phyloP scores from a whole-genome alignment of 805 yeast genomes.

The Metschnikowia lochheadii region DNA sequence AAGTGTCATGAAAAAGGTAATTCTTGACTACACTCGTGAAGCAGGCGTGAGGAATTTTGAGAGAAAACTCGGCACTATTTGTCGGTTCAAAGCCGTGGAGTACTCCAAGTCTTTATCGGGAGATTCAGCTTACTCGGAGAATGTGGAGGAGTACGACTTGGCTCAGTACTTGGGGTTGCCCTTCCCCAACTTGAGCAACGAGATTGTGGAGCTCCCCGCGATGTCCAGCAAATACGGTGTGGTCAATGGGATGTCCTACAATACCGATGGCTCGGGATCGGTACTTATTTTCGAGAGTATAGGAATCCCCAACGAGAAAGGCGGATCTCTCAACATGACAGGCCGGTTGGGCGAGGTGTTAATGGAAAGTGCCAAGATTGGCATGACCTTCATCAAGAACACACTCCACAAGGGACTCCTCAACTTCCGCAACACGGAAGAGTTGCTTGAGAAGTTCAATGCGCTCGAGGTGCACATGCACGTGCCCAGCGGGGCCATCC shows the following conservation, averaged over 20 bases:
- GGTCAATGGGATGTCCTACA: conserved; percentile 85
- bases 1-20: conserved; percentile 56
- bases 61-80: conserved; percentile 67
- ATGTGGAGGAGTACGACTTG: conserved; percentile 51
- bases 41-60: conserved; percentile 84
- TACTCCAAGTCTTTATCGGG: conserved; percentile 34
- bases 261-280: conserved; percentile 82
- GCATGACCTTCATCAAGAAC: conserved; percentile 65
- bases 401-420: conserved; percentile 36
- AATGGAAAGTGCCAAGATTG: conserved; percentile 77
- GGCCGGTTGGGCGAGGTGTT: conserved; percentile 82
- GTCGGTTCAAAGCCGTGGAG: conserved; percentile 80
- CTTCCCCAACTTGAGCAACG: conserved; percentile 34
- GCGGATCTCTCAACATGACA: conserved; percentile 54
- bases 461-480: conserved; percentile 54
- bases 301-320: conserved; percentile 47
- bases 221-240: conserved; percentile 60
- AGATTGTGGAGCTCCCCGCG: conserved; percentile 36
- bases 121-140: conserved; percentile 28
- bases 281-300: conserved; percentile 75
- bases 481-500: conserved; percentile 47
- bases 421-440: conserved; percentile 27
- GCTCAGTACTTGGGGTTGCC: conserved; percentile 70
- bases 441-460: conserved; percentile 42
- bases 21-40: conserved; percentile 72